Base-by-base conservation (phyloP, 108 stramenopile species). In the Skeletonema tropicum region DNA sequence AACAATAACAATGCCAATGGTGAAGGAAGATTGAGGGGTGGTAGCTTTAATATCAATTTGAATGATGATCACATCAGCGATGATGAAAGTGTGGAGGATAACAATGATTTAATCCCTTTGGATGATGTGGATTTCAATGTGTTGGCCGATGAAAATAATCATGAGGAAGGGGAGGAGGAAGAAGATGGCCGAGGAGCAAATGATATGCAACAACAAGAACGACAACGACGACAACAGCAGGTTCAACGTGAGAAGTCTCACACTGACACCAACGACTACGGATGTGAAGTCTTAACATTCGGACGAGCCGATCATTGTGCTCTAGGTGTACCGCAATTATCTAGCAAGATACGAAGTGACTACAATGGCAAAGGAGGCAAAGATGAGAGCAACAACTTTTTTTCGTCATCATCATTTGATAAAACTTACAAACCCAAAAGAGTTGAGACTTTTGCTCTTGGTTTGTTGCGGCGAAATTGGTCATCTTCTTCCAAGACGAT, bases 271-370 rank as follows among this genome's bases (percentile, higher is more conserved):
- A 74, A 62, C 42, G 71, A 71, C 12, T 85, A 88, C 64, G 90
- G 75, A 8, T 89, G 87, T 64, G 91, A 92, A 66, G 91, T 95
- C 2, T 65, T 91, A 26, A 92, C 91, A 0, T 95, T 95, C 76
- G 94, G 94, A 21, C 78, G 85, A 36, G 76, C 86, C 6, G 84
- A 95, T 70, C 89, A 91, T 45, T 86, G 80, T 60, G 94, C 91
- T 5, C 41, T 92, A 46, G 94, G 94, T 11, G 89, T 90, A 21
- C 73, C 79, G 0, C 76, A 77, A 36, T 77, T 77, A 68, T 26
- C 52, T 25, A 35, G 82, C 21, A 33, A 62, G 15, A 33, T 58
- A 21, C 57, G 63, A 14, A 33, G 45, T 17, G 74, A 29, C 11
- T 59, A 64, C 48, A 19, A 30, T n/a, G 64, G 60, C n/a, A 59